Percentiles rank a stretch among this genome's conserved stretches.
phyloP scores from a whole-genome alignment of 139 green algal genomes.

The Closterium sp. region DNA sequence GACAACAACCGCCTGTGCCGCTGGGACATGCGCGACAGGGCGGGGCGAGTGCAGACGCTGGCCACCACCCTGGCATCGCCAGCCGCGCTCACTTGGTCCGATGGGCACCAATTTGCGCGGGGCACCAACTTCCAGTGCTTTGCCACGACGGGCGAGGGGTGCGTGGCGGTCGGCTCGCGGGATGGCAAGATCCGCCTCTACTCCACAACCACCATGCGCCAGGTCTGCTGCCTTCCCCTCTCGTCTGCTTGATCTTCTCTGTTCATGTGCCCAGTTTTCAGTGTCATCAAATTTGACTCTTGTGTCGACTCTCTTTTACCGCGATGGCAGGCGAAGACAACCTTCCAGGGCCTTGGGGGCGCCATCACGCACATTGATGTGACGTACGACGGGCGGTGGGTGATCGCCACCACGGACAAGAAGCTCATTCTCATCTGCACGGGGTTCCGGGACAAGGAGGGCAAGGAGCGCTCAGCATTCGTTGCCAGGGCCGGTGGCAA shows the following conservation, averaged over 20 bases:
- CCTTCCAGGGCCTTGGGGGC: conserved; percentile 81
- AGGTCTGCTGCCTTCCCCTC: neutral
- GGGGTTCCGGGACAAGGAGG: conserved; percentile 68
- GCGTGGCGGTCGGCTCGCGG: conserved; percentile 78
- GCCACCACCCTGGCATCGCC: conserved; percentile 8
- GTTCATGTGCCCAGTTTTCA: too few species aligned
- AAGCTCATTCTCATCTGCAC: conserved; percentile 94
- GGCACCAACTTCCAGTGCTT: conserved; percentile 73
- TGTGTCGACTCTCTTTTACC: too few species aligned
- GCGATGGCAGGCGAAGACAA: conserved; percentile 71
- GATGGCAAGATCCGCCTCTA: conserved; percentile 90
- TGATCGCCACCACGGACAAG: conserved; percentile 87
- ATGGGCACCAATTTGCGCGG: conserved; percentile 85
- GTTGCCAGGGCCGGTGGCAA: conserved; percentile 47
- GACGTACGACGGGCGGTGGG: conserved; percentile 75
- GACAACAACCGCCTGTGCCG: conserved; percentile 73
- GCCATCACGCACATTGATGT: conserved; percentile 90
- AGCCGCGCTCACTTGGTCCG: conserved; percentile 13
- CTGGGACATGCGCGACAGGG: conserved; percentile 79
- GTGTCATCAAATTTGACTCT: too few species aligned
- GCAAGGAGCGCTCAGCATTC: conserved; percentile 74
- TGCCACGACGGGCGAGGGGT: conserved; percentile 76
- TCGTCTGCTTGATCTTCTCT: too few species aligned
- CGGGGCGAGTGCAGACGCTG: conserved; percentile 34
- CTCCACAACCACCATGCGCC: conserved; percentile 69